Percentiles rank a stretch among this genome's conserved stretches.
phyloP scores from a whole-genome alignment of 2,329 filamentous ascomycete genomes.

The Colletotrichum sublineola region DNA sequence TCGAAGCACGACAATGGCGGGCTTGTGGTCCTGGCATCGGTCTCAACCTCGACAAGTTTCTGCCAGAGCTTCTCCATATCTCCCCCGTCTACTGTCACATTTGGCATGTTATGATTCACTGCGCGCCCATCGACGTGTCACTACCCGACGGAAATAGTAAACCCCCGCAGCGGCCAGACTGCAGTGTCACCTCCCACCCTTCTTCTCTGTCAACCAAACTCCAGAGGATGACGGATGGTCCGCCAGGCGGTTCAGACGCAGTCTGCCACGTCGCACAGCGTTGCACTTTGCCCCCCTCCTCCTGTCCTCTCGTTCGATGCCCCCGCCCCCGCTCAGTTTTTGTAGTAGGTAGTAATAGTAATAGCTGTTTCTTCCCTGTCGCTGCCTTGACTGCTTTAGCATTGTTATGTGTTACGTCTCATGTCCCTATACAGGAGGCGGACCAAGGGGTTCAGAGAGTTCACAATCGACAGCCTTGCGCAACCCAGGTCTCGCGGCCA shows the following conservation, averaged over 20 bases:
- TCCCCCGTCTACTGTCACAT: conserved; percentile 18
- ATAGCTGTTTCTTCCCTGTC: neutral
- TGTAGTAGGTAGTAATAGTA: neutral
- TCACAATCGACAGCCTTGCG: neutral
- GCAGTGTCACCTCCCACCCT: neutral
- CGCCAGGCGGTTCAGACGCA: conserved; percentile 26
- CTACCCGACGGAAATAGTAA: conserved; percentile 1
- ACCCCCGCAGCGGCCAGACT: conserved; percentile 8
- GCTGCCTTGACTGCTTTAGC: conserved; percentile 3
- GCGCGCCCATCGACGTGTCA: conserved; percentile 21
- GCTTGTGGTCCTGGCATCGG: conserved; percentile 8
- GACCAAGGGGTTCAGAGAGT: neutral
- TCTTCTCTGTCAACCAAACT: conserved; percentile 13
- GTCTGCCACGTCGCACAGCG: conserved; percentile 30
- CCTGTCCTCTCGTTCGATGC: conserved; percentile 1
- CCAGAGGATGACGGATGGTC: neutral
- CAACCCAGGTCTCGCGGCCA: too few species aligned
- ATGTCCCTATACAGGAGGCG: conserved; percentile 32
- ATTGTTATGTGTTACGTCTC: conserved; percentile 31
- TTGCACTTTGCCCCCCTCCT: conserved; percentile 8
- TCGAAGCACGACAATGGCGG: conserved; percentile 17
- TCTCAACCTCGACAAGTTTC: conserved; percentile 2
- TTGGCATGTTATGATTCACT: conserved; percentile 13
- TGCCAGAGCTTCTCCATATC: neutral
- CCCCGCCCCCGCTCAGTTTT: neutral